A percentile compares a stretch with the other conserved stretches of the same genome.
Evolutionary conservation across 2,329 filamentous ascomycete species (phyloP).

Genomic region (Colletotrichum plurivorum): DNA sequence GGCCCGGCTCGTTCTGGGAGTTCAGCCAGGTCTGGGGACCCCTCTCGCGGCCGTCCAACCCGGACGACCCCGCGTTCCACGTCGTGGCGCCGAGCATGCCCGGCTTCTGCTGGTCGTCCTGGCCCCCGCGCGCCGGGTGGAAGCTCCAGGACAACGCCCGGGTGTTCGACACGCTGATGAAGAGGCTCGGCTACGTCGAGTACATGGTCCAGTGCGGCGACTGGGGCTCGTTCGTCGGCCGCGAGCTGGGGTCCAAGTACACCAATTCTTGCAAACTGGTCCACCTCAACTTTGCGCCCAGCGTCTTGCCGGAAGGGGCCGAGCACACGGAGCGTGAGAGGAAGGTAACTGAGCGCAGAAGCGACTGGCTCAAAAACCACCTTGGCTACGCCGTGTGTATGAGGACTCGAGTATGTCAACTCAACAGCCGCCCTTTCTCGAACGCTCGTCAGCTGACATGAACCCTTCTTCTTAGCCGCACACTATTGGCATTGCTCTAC

Average conservation of each 20-base stretch:
- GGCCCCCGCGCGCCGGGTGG: conserved; percentile 49
- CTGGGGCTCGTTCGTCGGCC: conserved; percentile 56
- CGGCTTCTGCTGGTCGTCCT: conserved; percentile 53
- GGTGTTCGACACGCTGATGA: conserved; percentile 55
- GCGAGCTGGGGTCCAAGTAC: conserved; percentile 52
- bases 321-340: conserved; percentile 51
- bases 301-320: conserved; percentile 49
- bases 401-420: conserved; percentile 49
- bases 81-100: conserved; percentile 56
- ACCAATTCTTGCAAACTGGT: conserved; percentile 53
- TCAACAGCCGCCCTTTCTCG: not conserved
- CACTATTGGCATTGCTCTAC: conserved; percentile 57
- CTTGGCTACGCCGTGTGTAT: conserved; percentile 58
- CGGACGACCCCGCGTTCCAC: conserved; percentile 48
- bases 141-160: conserved; percentile 53
- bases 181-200: conserved; percentile 54
- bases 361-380: conserved; percentile 53
- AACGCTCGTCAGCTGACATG: not conserved
- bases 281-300: conserved; percentile 58
- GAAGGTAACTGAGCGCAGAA: conserved; percentile 46
- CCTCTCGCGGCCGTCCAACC: conserved; percentile 46
- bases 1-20: conserved; percentile 61
- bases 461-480: conserved; percentile 47
- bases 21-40: conserved; percentile 55
- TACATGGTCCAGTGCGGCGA: conserved; percentile 57